Evolutionary conservation across 2,329 filamentous ascomycete genomes (phyloP).

Genomic region (Sordariomycetes sp.): DNA sequence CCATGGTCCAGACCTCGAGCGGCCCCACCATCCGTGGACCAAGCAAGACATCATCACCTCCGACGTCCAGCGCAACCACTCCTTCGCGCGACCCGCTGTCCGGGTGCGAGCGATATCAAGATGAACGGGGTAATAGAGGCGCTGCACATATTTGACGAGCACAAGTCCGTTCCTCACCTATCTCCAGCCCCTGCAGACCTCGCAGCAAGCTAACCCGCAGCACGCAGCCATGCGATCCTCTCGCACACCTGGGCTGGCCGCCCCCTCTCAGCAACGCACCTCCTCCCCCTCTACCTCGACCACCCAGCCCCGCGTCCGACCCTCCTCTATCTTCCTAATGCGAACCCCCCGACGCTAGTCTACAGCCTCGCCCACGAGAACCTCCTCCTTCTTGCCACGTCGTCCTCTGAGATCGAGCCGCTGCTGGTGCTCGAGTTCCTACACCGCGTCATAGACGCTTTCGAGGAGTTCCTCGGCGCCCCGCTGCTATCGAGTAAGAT

Average conservation of each 20-base stretch:
- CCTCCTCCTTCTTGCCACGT: slow-evolving; percentile 72
- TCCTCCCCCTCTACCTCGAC: slow-evolving; percentile 78
- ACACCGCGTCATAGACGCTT: slow-evolving; percentile 79
- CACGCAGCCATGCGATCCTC: slow-evolving; percentile 61
- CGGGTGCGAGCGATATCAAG: slow-evolving; percentile 18
- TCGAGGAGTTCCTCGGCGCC: slow-evolving; percentile 88
- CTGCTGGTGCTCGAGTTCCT: slow-evolving; percentile 87
- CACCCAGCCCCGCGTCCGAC: slow-evolving; percentile 72
- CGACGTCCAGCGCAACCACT: neutral
- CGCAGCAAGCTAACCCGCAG: slow-evolving; percentile 12
- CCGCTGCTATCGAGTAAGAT: slow-evolving; percentile 79
- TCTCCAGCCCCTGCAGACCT: neutral
- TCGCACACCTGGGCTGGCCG: slow-evolving; percentile 80
- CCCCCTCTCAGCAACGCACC: slow-evolving; percentile 59
- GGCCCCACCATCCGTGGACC: neutral
- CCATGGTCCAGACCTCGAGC: neutral
- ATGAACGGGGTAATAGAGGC: slow-evolving; percentile 89
- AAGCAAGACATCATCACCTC: neutral
- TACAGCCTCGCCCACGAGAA: slow-evolving; percentile 83
- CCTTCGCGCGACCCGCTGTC: neutral
- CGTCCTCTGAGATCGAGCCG: slow-evolving; percentile 78
- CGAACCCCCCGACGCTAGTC: slow-evolving; percentile 73
- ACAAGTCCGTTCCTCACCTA: slow-evolving; percentile 48
- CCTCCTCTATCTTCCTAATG: slow-evolving; percentile 70
- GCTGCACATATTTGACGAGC: slow-evolving; percentile 92